Evolutionary conservation across 2,329 filamentous ascomycete species (phyloP), one percentile per base, ranked within the genome.

Genomic region (Akanthomyces dipterigenus): DNA sequence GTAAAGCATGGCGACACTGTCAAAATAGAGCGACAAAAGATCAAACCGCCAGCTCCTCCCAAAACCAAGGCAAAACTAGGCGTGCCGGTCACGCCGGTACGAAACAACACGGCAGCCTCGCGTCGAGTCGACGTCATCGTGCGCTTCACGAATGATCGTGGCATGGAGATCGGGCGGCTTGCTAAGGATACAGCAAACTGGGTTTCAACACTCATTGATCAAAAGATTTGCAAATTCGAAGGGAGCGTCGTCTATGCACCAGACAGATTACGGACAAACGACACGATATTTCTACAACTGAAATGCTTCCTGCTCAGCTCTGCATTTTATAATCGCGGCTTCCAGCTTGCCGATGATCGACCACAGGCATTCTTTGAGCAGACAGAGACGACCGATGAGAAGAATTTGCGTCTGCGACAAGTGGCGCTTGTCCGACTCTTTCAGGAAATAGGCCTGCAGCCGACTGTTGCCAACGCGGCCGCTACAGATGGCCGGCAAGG

Each of bases 271-370:
- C 83, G 90, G 55, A 95, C 93, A 9, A 96, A 96, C 69, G 95
- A 99, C 68, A 98, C 92, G 0, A 82, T 99, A n/a, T 96, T 93
- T 68, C 74, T 99, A 7, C 95, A 99, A 72, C 75, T 99, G 49
- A 83, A 84, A 59, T 95, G 89, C 70, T 96, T 82, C 60, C 73
- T 99, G 43, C 79, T 95, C 18, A 84, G 79, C 62, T 84, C 84
- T 20, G 89, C 91, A 0, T 98, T 99, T 68, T 82, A 88, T 55
- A 81, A 79, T 48, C 80, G 70, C 31, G 66, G 67, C 6, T 86
- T 92, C 56, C 77, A 84, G 48, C 80, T 85, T 50, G 80, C 86
- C 1, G 81, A 85, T 55, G 95, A 96, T 68, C 82, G 91, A 43
- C 83, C 86, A 2, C 85, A 86, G 9, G 86, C 85, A 1, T 75